phyloP scores from a whole-genome alignment of 2,329 filamentous ascomycete species.

The Biscogniauxia marginata region DNA sequence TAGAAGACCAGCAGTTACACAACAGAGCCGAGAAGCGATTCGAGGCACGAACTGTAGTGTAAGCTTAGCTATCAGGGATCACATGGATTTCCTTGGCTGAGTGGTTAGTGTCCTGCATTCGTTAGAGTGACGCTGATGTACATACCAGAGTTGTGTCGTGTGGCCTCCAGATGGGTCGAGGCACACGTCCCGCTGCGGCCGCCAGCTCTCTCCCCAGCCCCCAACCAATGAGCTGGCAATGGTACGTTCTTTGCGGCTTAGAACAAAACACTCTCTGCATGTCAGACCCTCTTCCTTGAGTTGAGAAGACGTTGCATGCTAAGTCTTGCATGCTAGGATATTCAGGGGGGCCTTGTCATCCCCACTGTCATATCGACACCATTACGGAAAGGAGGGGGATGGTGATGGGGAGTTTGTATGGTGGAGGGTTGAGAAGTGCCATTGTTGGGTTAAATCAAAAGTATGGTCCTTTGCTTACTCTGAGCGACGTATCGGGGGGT shows the following conservation, averaged over 20 bases:
- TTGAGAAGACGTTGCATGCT: conserved; percentile 16
- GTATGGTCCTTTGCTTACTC: conserved; percentile 24
- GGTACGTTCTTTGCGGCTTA: conserved; percentile 29
- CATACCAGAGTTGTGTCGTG: background rate
- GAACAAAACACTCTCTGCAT: conserved; percentile 30
- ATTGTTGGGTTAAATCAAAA: conserved; percentile 24
- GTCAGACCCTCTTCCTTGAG: conserved; percentile 16
- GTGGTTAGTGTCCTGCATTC: conserved; percentile 13
- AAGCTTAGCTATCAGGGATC: conserved; percentile 13
- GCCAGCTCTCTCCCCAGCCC: conserved; percentile 20
- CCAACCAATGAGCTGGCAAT: conserved; percentile 29
- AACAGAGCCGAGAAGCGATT: conserved; percentile 13
- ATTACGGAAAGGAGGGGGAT: conserved; percentile 8
- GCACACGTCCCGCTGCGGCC: conserved; percentile 27
- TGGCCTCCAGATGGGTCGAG: conserved; percentile 20
- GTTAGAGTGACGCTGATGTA: background rate
- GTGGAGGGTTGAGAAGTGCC: conserved; percentile 16
- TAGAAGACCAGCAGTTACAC: conserved; percentile 21
- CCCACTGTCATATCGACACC: conserved; percentile 9
- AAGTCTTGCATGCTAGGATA: conserved; percentile 17
- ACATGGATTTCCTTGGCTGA: conserved; percentile 8
- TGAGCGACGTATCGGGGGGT: conserved; percentile 21
- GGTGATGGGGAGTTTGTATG: conserved; percentile 3
- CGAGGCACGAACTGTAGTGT: conserved; percentile 12
- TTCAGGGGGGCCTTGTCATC: conserved; percentile 7